These are phyloP conservation scores for Termitomyces titanicus DNA, from an alignment of 768 basidiomycete species.

Conservation along the genomic window DNA sequence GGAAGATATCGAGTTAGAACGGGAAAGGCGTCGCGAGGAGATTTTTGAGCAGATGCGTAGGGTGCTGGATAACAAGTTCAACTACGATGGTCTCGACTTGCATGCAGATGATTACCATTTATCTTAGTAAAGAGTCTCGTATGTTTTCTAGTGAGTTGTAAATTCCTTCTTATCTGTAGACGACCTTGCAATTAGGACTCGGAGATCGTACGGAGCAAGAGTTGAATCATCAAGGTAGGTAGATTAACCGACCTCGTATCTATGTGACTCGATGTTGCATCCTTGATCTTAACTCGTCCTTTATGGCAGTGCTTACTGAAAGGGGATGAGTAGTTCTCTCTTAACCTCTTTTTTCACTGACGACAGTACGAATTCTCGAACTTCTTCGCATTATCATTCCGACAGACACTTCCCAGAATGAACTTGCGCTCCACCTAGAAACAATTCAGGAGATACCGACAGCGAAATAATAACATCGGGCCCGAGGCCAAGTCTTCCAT, in stretches of 20 bases:
- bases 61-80: neutral
- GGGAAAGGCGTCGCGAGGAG: neutral
- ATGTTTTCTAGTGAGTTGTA: too few species aligned
- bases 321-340: too few species aligned
- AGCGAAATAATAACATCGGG: neutral
- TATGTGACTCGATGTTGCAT: too few species aligned
- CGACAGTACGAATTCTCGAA: neutral
- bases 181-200: too few species aligned
- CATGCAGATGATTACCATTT: neutral
- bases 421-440: constrained; percentile 2
- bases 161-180: too few species aligned
- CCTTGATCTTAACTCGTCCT: too few species aligned
- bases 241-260: too few species aligned
- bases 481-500: neutral
- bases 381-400: too few species aligned
- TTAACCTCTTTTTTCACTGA: neutral
- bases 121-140: too few species aligned
- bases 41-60: neutral
- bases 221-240: too few species aligned
- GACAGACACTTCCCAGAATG: neutral
- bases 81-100: neutral
- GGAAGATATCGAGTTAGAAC: neutral
- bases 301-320: too few species aligned
- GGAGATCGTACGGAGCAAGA: too few species aligned
- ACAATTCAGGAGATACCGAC: constrained; percentile 2